These are phyloP conservation scores for Capronia coronata DNA, from an alignment of 2,329 filamentous ascomycete species.

Conservation along the genomic window DNA sequence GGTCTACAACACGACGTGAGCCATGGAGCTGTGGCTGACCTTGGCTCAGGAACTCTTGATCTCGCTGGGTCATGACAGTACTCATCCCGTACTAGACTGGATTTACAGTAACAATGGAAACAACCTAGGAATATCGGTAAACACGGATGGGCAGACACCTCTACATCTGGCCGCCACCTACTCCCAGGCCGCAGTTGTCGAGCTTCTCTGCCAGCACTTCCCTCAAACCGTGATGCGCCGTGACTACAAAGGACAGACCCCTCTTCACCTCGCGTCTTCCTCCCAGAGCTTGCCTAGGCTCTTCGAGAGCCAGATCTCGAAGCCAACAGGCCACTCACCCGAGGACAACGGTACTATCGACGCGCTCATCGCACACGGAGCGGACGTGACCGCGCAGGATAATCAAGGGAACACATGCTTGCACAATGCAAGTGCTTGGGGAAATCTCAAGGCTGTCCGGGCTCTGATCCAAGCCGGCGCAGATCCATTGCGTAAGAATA, in stretches of 20 bases:
- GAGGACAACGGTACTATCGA: constrained; percentile 31
- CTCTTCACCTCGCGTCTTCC: constrained; percentile 39
- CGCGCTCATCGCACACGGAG: constrained; percentile 29
- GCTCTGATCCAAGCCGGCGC: constrained; percentile 73
- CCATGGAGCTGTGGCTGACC: constrained; percentile 4
- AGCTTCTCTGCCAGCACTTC: constrained; percentile 60
- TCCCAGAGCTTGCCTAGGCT: constrained; percentile 20
- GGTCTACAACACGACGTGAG: constrained; percentile 15
- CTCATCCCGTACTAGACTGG: constrained; percentile 24
- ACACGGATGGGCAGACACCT: constrained; percentile 72
- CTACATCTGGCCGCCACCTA: constrained; percentile 68
- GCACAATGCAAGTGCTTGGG: constrained; percentile 78
- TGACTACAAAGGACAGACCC: constrained; percentile 58
- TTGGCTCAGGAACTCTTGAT: constrained; percentile 56
- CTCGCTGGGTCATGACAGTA: constrained; percentile 64
- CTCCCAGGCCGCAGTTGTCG: constrained; percentile 67
- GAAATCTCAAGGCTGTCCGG: constrained; percentile 68
- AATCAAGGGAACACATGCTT: constrained; percentile 75
- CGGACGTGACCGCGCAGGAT: constrained; percentile 53
- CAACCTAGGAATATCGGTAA: constrained; percentile 58
- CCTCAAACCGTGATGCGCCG: constrained; percentile 57
- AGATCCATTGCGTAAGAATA: constrained; percentile 63
- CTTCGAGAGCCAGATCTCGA: constrained; percentile 20
- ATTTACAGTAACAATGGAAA: constrained; percentile 29
- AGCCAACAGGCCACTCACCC: constrained; percentile 22